These are phyloP conservation scores for Bolboschoenus planiculmis DNA, from an alignment of 176 grass and related monocot genomes.

Conservation along the genomic window DNA sequence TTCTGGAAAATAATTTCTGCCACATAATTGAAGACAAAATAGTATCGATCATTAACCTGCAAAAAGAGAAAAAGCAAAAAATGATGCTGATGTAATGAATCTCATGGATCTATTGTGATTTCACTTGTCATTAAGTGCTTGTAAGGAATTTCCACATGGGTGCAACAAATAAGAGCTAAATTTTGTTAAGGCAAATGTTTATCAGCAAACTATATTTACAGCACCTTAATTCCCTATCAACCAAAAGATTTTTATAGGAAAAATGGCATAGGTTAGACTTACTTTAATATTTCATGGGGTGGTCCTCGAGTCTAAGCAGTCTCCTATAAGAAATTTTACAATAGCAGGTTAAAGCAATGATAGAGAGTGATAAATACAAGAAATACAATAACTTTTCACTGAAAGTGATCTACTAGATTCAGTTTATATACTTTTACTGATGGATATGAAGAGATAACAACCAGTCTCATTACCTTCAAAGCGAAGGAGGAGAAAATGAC, in stretches of 20 bases:
- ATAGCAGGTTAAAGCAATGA: background rate
- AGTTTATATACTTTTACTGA: background rate
- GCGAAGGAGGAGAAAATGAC: constrained; percentile 53
- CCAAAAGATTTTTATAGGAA: background rate
- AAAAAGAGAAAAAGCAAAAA: background rate
- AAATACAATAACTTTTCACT: background rate
- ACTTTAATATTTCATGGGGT: background rate
- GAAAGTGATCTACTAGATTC: background rate
- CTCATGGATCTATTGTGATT: background rate
- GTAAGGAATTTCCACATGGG: background rate
- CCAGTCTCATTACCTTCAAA: constrained; percentile 41
- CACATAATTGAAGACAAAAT: background rate
- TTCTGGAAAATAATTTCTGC: background rate
- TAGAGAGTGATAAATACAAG: background rate
- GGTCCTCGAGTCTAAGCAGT: background rate
- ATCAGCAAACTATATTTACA: background rate
- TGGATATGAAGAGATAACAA: background rate
- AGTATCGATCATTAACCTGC: background rate
- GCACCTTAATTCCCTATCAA: background rate
- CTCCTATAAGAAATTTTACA: background rate
- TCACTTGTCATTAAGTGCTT: background rate
- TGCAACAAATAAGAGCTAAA: background rate
- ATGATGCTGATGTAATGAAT: background rate
- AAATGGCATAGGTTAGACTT: background rate
- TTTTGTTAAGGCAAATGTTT: background rate